Base-by-base conservation (phyloP, 139 green algal genomes). In the Gonium pectorale region DNA sequence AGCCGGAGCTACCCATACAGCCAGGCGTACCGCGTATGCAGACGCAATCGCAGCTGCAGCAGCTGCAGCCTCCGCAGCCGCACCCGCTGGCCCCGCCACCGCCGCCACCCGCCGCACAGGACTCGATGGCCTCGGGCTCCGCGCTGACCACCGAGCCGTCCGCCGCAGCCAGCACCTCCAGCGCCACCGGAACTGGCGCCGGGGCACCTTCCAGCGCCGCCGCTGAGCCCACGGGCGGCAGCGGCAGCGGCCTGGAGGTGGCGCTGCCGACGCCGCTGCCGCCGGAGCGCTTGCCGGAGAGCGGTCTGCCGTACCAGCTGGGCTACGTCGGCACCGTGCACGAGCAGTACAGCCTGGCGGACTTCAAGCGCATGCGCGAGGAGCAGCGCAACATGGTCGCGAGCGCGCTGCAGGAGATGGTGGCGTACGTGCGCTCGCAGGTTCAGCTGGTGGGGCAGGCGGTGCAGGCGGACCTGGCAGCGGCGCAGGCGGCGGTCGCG, bases 231-330 rank as follows among this genome's bases (percentile, higher is more conserved):
- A 13, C 38, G 0, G 44, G 27, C 69, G 46, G 27, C 69, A 7
- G 11, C 31, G 27, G 27, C 27, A 38, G 37, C 29, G 27, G 35
- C 67, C 3, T 41, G 7, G 62, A 27, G 26, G 68, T 82, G 5
- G 75, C 37, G 59, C 75, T 59, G 7, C 59, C 75, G 17, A 72
- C 75, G 29, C 75, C 75, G 38, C 40, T 82, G 40, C 75, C 78
- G 43, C 44, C 78, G 41, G 83, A 86, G 75, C 43, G 51, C 0
- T 67, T 86, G 43, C 84, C 77, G 8, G 59, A 89, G 68, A 83
- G 78, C 68, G 85, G 85, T 21, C 68, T 89, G 85, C 67, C 85
- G 27, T 83, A 64, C 43, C 78, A 86, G 85, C 85, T 89, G 54
- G 85, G 78, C 17, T 70, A 64, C n/a, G 46, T 89, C 24, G 78